Evolutionary conservation across 129 eudicot genomes (phyloP), one percentile per base, ranked within the genome.

Genomic region (Chrysanthemum lavandulifolium): DNA sequence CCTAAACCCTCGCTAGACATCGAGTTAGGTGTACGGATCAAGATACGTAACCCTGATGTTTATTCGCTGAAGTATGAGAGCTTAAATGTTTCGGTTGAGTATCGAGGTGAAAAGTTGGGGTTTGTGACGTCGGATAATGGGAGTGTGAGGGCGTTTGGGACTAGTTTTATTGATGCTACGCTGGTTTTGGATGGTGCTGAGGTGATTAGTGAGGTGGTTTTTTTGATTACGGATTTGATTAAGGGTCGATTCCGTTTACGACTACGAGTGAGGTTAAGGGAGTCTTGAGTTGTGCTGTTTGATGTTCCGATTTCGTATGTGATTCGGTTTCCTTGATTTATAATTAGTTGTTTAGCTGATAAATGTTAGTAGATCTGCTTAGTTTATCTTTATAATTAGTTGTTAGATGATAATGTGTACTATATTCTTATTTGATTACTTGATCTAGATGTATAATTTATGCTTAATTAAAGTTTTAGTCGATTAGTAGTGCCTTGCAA

Each of bases 91-190:
- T 63, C 87, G 69, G 82, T 90, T 8, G 86, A 86, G 65, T 93
- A 93, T 71, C 76, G 87, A 52, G 98, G 98, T 47, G 86, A 73
- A 74, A 23, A 79, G 83, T 74, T 93, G 43, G 98, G 98, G 80
- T 81, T 82, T 76, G 97, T 90, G 23, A 80, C 78, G 0, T 89
- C 98, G 36, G 84, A 72, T 25, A 75, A 76, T 11, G 98, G 96
- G 9, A 76, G 53, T 13, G 78, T 93, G 18, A 79, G 43, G 72
- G 83, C 92, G 15, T 79, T 82, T 16, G 96, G 86, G 11, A 61
- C 83, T 5, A 85, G 97, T 65, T 87, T 79, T 69, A 67, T 87
- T 33, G 79, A 93, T 68, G 98, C 98, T 12, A 84, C 90, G 78
- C 72, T 90, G 12, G 77, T 61, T 40, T 77, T 93, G 4, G 76